A percentile compares a stretch with the other conserved stretches of the same genome.
phyloP scores from a whole-genome alignment of 2,329 filamentous ascomycete species.

The Talaromyces sp. region DNA sequence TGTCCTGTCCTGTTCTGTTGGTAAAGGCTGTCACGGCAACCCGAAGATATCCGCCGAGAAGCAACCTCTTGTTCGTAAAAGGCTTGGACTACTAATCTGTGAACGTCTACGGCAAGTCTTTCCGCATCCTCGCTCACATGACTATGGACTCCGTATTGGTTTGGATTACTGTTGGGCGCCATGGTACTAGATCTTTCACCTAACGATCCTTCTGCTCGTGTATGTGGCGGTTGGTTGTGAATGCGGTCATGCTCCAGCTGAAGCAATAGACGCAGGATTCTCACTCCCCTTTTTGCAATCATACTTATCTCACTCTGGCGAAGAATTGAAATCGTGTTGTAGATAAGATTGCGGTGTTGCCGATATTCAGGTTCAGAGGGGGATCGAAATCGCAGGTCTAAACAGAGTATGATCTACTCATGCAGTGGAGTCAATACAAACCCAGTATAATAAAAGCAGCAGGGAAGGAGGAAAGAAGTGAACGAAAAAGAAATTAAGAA shows the following conservation, averaged over 20 bases:
- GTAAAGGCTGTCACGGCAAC: no score
- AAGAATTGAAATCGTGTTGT: constrained; percentile 24
- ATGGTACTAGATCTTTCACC: background rate
- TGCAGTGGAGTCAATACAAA: background rate
- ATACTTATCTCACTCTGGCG: constrained; percentile 24
- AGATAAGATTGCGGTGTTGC: constrained; percentile 23
- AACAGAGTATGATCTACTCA: constrained; percentile 34
- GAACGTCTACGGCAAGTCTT: background rate
- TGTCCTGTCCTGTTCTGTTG: background rate
- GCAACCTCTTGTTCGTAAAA: background rate
- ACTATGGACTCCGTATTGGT: background rate
- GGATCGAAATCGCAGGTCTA: constrained; percentile 38
- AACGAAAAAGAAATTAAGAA: background rate
- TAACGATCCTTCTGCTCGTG: background rate
- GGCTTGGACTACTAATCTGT: background rate
- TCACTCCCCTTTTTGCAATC: constrained; percentile 26
- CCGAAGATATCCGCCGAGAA: background rate
- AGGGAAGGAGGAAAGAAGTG: background rate
- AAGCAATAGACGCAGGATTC: background rate
- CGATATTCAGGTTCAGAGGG: constrained; percentile 20
- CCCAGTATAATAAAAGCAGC: background rate
- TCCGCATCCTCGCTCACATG: background rate
- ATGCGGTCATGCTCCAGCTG: background rate
- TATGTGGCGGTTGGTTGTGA: background rate
- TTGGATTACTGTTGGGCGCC: background rate